Percentiles rank a stretch among this genome's conserved stretches.
Conservation (phyloP, 192 early-diverging fungal genomes). For the Linnemannia elongata region DNA sequence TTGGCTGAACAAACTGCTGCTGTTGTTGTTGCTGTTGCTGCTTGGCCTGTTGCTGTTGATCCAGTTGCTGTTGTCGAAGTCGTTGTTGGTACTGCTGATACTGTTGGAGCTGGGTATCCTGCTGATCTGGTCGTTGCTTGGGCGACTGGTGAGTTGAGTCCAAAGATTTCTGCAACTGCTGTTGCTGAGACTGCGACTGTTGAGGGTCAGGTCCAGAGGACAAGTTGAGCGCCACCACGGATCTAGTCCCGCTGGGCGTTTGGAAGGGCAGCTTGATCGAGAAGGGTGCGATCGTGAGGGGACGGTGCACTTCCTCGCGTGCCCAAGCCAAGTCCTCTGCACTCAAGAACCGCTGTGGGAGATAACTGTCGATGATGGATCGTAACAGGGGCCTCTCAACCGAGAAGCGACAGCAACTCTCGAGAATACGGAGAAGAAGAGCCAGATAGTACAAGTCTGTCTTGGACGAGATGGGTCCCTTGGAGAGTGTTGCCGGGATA, state of each 20-base stretch:
- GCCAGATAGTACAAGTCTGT: constrained; percentile 36
- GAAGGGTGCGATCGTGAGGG: constrained; percentile 33
- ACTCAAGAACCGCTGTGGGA: constrained; percentile 28
- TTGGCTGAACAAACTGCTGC: background rate
- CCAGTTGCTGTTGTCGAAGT: constrained; percentile 22
- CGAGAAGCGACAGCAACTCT: constrained; percentile 48
- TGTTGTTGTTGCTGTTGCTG: constrained; percentile 14
- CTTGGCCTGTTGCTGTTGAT: constrained; percentile 26
- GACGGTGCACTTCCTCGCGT: constrained; percentile 24
- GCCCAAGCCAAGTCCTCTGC: constrained; percentile 29
- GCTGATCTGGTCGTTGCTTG: background rate
- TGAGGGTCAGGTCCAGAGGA: background rate
- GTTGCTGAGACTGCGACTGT: background rate
- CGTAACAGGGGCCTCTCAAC: constrained; percentile 26
- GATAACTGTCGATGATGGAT: constrained; percentile 17
- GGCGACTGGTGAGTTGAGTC: background rate
- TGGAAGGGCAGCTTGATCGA: constrained; percentile 32
- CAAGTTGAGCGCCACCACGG: constrained; percentile 13
- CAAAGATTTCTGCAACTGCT: background rate
- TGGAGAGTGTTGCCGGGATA: constrained; percentile 18
- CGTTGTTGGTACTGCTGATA: constrained; percentile 24
- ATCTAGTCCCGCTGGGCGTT: background rate
- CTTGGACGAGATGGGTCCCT: constrained; percentile 12
- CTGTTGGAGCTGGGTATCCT: background rate
- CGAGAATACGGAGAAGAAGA: constrained; percentile 35